Conservation (phyloP, 495 filamentous ascomycete genomes). For the Aspergillus bridgeri region DNA sequence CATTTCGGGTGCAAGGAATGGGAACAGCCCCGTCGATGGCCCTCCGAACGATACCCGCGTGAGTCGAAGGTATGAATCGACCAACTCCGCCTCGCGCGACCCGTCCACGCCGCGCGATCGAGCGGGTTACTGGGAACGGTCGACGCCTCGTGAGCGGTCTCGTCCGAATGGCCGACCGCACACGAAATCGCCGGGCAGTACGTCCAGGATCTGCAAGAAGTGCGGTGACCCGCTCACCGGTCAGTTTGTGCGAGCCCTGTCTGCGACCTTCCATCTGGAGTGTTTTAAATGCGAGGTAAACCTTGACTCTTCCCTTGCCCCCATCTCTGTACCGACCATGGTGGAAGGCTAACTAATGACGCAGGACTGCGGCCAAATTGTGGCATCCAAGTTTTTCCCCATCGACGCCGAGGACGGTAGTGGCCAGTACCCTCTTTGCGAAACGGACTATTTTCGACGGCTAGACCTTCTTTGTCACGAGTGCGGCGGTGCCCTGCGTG, state of each 20-base stretch:
- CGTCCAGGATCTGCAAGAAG: slow-evolving; percentile 73
- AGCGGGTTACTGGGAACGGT: slow-evolving; percentile 34
- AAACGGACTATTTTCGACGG: slow-evolving; percentile 95
- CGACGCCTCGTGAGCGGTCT: slow-evolving; percentile 40
- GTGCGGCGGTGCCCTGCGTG: slow-evolving; percentile 89
- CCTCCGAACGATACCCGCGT: slow-evolving; percentile 32
- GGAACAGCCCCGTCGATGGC: slow-evolving; percentile 20
- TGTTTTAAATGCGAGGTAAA: slow-evolving; percentile 96
- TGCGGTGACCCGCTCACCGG: slow-evolving; percentile 82
- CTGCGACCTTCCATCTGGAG: slow-evolving; percentile 91
- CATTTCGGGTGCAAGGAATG: slow-evolving; percentile 29
- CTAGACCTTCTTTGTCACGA: slow-evolving; percentile 87
- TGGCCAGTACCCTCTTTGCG: slow-evolving; percentile 92
- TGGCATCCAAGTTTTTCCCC: slow-evolving; percentile 98
- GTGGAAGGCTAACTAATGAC: neutral
- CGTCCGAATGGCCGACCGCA: slow-evolving; percentile 43
- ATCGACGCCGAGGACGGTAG: slow-evolving; percentile 82
- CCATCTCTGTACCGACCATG: neutral
- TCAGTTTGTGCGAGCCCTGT: slow-evolving; percentile 91
- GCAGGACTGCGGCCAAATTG: slow-evolving; percentile 93
- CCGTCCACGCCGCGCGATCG: slow-evolving; percentile 30
- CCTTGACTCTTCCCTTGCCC: slow-evolving; percentile 7
- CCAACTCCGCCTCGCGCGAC: slow-evolving; percentile 17
- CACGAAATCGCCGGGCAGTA: slow-evolving; percentile 38
- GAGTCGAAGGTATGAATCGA: slow-evolving; percentile 32